Evolutionary conservation across 2,329 filamentous ascomycete genomes (phyloP).

Genomic region (Penicillium sp.): DNA sequence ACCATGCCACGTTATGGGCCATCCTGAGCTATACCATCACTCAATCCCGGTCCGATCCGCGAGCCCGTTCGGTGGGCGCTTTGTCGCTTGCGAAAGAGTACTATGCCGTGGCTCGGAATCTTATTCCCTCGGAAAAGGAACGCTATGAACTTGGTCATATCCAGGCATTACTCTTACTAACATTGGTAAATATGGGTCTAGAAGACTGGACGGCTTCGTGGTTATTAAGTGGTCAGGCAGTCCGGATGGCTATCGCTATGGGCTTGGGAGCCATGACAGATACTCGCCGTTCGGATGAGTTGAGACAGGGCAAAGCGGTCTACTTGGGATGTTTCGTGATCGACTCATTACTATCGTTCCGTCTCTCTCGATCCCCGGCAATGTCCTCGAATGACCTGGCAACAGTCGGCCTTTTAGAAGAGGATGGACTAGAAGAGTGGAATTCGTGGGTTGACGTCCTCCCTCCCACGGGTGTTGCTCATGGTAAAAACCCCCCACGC

Average conservation of each 20-base stretch:
- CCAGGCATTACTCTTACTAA: conserved; percentile 47
- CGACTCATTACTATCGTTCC: conserved; percentile 53
- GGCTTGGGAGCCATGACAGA: conserved; percentile 31
- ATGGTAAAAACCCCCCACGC: conserved; percentile 29
- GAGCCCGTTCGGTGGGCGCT: conserved; percentile 15
- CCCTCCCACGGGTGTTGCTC: conserved; percentile 31
- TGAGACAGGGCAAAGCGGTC: conserved; percentile 43
- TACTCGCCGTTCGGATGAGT: conserved; percentile 31
- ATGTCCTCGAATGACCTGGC: conserved; percentile 50
- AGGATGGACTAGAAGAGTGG: conserved; percentile 73
- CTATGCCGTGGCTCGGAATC: conserved; percentile 35
- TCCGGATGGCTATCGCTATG: conserved; percentile 47
- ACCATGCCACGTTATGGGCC: conserved; percentile 47
- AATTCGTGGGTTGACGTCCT: conserved; percentile 63
- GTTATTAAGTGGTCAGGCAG: conserved; percentile 54
- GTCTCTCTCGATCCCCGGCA: conserved; percentile 47
- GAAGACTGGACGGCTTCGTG: conserved; percentile 53
- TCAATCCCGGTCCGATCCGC: conserved; percentile 25
- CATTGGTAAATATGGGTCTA: conserved; percentile 51
- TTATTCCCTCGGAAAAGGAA: conserved; percentile 43
- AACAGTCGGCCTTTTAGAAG: conserved; percentile 54
- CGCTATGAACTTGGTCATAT: conserved; percentile 44
- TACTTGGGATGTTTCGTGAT: conserved; percentile 56
- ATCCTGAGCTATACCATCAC: conserved; percentile 44
- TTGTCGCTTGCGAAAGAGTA: conserved; percentile 33